Conservation (phyloP, 2,329 filamentous ascomycete genomes). For the Delphinella strobiligena region DNA sequence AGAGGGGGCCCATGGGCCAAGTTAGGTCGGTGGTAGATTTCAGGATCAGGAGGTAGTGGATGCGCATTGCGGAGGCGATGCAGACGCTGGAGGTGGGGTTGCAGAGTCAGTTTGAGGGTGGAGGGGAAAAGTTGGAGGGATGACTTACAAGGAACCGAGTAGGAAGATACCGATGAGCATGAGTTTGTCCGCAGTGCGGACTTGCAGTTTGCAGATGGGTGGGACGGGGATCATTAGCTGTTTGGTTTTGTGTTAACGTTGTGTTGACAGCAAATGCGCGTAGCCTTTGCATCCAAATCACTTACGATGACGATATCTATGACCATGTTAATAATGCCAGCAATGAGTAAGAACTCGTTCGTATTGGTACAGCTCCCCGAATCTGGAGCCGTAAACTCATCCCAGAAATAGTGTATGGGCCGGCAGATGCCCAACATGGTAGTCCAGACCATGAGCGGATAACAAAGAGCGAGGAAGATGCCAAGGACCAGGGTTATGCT, state of each 20-base stretch:
- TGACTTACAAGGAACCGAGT: background rate
- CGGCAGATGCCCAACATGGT: background rate
- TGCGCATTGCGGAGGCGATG: constrained; percentile 1
- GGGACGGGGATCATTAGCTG: background rate
- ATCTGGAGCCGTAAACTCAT: background rate
- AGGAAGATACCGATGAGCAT: constrained; percentile 2
- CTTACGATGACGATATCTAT: constrained; percentile 1
- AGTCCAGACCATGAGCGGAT: background rate
- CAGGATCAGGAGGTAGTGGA: background rate
- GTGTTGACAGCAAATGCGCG: no score
- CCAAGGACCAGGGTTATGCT: background rate
- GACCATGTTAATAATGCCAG: constrained; percentile 1
- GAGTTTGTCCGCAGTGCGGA: background rate
- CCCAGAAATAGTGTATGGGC: constrained; percentile 1
- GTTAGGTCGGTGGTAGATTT: background rate
- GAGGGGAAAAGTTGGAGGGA: background rate
- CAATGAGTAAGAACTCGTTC: background rate
- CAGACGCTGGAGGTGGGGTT: background rate
- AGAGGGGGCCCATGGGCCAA: constrained; percentile 1
- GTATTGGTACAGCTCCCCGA: background rate
- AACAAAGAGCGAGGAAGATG: background rate
- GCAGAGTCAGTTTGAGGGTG: background rate
- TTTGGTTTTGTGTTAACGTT: background rate
- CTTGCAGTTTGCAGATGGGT: background rate
- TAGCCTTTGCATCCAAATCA: no score